Percentiles rank a stretch among this genome's conserved stretches.
These are phyloP conservation scores for Babesia bigemina DNA, from an alignment of 169 alveolate species.

Conservation along the genomic window DNA sequence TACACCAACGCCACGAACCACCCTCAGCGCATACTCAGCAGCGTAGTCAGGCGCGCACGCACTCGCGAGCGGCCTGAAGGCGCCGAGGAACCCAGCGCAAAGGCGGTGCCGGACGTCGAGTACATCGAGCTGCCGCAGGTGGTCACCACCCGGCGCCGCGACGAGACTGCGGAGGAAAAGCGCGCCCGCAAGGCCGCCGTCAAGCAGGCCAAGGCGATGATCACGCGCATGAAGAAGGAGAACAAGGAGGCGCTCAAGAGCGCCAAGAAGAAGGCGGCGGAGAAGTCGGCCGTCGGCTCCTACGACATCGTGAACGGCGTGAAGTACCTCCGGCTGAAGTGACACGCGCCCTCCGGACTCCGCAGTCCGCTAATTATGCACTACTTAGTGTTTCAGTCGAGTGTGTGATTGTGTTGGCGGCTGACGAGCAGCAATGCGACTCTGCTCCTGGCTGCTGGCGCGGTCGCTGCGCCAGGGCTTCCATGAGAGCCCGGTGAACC, in stretches of 20 bases:
- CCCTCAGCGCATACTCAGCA: constrained; percentile 66
- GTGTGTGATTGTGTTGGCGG: not conserved
- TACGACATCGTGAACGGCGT: constrained; percentile 64
- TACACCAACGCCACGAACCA: constrained; percentile 78
- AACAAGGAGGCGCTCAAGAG: constrained; percentile 68
- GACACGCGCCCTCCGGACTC: not conserved
- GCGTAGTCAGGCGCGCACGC: constrained; percentile 33
- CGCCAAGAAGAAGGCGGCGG: constrained; percentile 49
- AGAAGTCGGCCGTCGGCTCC: constrained; percentile 34
- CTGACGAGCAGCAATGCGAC: constrained; percentile 8
- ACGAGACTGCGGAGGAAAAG: constrained; percentile 82
- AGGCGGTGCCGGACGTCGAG: constrained; percentile 23
- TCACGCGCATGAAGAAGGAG: constrained; percentile 78
- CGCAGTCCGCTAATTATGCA: not conserved
- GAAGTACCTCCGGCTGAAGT: constrained; percentile 48
- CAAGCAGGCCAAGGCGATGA: constrained; percentile 79
- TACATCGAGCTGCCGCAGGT: constrained; percentile 26
- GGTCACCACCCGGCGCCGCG: constrained; percentile 66
- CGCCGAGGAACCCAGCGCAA: constrained; percentile 3
- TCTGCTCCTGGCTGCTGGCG: constrained; percentile 38
- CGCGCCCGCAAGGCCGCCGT: constrained; percentile 78
- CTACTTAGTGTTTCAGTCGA: not conserved
- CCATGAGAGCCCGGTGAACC: constrained; percentile 81
- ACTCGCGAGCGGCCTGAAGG: not conserved
- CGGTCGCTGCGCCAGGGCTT: constrained; percentile 69